Evolutionary conservation across 345 rosid species (phyloP).

Genomic region (Theobroma cacao): DNA sequence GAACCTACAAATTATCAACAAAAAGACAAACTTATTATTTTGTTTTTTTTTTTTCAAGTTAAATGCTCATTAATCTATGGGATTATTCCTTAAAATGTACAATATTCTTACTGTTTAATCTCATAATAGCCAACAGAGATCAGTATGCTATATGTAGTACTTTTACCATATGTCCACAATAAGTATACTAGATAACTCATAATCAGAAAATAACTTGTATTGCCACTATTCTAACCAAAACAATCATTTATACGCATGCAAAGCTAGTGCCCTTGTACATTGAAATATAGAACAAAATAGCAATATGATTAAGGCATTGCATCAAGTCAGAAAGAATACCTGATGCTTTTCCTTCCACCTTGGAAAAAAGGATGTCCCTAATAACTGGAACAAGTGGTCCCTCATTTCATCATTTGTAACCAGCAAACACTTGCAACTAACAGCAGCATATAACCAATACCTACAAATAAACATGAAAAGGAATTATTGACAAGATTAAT

Average conservation of each 20-base stretch:
- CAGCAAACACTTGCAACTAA: slow-evolving; percentile 69
- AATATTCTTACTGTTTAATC: neutral
- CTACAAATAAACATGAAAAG: slow-evolving; percentile 33
- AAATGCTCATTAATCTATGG: neutral
- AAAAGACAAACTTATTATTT: neutral
- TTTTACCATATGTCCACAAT: neutral
- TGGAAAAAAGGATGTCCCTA: slow-evolving; percentile 88
- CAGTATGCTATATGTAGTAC: neutral
- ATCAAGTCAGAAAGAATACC: slow-evolving; percentile 32
- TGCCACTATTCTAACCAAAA: neutral
- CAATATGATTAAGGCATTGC: neutral
- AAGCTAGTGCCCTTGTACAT: neutral
- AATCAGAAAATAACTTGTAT: neutral
- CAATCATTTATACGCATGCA: neutral
- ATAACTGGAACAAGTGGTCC: slow-evolving; percentile 91
- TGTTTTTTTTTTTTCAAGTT: neutral
- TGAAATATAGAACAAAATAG: neutral
- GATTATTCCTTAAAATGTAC: neutral
- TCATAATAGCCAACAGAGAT: neutral
- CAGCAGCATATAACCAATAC: slow-evolving; percentile 99
- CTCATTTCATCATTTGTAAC: slow-evolving; percentile 98
- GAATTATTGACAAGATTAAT: neutral
- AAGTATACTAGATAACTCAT: neutral
- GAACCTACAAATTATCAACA: slow-evolving; percentile 48
- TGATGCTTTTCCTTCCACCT: slow-evolving; percentile 99